A percentile compares a stretch with the other conserved stretches of the same genome.
Conservation (phyloP, 768 basidiomycete genomes). For the Podaxis rugospora region DNA sequence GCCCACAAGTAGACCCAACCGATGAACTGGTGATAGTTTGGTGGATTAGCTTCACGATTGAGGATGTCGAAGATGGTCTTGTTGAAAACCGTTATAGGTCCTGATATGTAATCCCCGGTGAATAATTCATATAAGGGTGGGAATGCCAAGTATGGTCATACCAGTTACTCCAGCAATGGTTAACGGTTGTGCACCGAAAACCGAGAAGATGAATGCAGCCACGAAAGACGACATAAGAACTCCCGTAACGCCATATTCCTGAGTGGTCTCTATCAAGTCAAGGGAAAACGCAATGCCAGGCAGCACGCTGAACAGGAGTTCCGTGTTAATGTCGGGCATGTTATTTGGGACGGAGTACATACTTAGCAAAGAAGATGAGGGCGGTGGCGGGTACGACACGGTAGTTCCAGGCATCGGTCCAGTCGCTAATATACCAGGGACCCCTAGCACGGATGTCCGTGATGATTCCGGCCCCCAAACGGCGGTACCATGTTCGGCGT, state of each 20-base stretch:
- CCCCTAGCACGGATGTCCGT: constrained; percentile 65
- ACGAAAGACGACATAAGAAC: constrained; percentile 82
- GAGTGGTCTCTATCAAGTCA: constrained; percentile 87
- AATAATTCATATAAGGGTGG: background rate
- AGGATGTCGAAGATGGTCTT: constrained; percentile 84
- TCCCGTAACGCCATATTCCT: constrained; percentile 86
- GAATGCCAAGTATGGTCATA: constrained; percentile 17
- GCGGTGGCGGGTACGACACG: constrained; percentile 84
- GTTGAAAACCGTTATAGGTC: constrained; percentile 91
- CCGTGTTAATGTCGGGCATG: background rate
- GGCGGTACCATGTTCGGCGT: constrained; percentile 23
- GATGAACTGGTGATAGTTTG: constrained; percentile 79
- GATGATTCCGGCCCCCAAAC: constrained; percentile 57
- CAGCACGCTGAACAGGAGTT: constrained; percentile 49
- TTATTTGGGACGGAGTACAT: constrained; percentile 18
- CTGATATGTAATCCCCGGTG: constrained; percentile 26
- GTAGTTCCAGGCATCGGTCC: constrained; percentile 91
- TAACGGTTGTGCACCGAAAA: constrained; percentile 87
- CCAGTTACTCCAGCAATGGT: constrained; percentile 92
- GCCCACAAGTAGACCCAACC: constrained; percentile 94
- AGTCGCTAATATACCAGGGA: constrained; percentile 83
- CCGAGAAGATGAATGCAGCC: constrained; percentile 83
- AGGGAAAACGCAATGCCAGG: constrained; percentile 91
- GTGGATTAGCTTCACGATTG: constrained; percentile 48
- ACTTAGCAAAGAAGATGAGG: constrained; percentile 86